A percentile compares a stretch with the other conserved stretches of the same genome.
Conservation (phyloP, 768 basidiomycete genomes). For the Coprinellus micaceus region DNA sequence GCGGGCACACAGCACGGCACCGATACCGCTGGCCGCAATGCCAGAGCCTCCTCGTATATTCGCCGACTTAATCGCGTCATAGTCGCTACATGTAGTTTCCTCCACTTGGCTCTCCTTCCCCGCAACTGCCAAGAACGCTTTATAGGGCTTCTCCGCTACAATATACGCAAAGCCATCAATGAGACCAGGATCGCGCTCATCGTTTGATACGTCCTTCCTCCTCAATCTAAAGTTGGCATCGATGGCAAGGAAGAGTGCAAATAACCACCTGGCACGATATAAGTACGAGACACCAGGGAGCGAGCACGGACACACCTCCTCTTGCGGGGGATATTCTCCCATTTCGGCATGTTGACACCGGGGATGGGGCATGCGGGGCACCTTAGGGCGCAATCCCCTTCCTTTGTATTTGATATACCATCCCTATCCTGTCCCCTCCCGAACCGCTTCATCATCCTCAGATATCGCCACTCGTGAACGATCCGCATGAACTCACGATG, state of each 20-base stretch:
- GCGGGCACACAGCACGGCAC: constrained; percentile 24
- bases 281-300: constrained; percentile 6
- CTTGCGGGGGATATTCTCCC: constrained; percentile 11
- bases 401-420: constrained; percentile 11
- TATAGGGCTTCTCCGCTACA: constrained; percentile 20
- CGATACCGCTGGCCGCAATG: constrained; percentile 25
- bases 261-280: constrained; percentile 23
- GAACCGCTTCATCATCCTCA: constrained; percentile 15
- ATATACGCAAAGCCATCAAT: constrained; percentile 25
- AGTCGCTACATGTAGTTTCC: constrained; percentile 17
- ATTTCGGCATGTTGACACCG: constrained; percentile 19
- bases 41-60: constrained; percentile 18
- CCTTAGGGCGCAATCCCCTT: constrained; percentile 18
- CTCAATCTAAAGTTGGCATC: constrained; percentile 32
- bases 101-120: constrained; percentile 17
- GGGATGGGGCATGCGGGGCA: constrained; percentile 21
- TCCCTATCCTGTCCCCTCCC: constrained; percentile 13
- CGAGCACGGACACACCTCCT: background rate
- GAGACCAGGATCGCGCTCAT: constrained; percentile 24
- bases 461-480: constrained; percentile 17
- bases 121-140: constrained; percentile 13
- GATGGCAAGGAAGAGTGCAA: constrained; percentile 23
- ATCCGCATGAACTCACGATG: constrained; percentile 18
- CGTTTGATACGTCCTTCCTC: constrained; percentile 19
- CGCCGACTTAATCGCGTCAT: constrained; percentile 18